Conservation (phyloP, 2,329 filamentous ascomycete species). For the Colletotrichum somersetense region DNA sequence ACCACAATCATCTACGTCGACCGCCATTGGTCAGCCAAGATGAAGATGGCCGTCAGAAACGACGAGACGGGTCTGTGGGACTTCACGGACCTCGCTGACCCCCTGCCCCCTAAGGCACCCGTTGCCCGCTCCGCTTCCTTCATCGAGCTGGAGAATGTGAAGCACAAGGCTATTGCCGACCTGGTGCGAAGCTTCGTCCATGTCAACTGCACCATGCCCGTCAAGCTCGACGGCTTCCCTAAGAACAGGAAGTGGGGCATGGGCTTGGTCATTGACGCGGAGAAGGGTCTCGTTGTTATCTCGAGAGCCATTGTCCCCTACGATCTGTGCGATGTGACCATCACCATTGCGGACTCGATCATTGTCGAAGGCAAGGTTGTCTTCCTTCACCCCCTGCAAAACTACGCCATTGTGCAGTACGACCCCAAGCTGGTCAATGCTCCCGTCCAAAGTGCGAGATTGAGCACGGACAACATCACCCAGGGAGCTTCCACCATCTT, state of each 20-base stretch:
- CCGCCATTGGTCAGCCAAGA: constrained; percentile 95
- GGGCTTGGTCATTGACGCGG: constrained; percentile 96
- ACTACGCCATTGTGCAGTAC: constrained; percentile 96
- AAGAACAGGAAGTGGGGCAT: constrained; percentile 95
- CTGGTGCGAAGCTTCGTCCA: constrained; percentile 95
- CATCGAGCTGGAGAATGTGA: constrained; percentile 89
- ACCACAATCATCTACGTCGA: constrained; percentile 94
- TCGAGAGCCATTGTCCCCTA: constrained; percentile 96
- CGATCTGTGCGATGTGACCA: constrained; percentile 94
- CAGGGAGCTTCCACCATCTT: constrained; percentile 97
- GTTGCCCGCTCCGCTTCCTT: constrained; percentile 87
- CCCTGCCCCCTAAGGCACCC: constrained; percentile 80
- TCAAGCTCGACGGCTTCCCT: constrained; percentile 98
- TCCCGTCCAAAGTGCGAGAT: constrained; percentile 87
- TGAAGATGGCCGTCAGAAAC: constrained; percentile 92
- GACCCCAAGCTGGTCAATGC: constrained; percentile 94
- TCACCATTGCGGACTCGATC: constrained; percentile 97
- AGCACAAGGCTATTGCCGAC: constrained; percentile 90
- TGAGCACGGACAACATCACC: constrained; percentile 85
- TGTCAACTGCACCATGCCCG: constrained; percentile 90
- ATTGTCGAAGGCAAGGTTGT: constrained; percentile 94
- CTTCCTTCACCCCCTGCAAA: constrained; percentile 96
- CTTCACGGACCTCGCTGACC: constrained; percentile 85
- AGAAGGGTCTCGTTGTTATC: constrained; percentile 93
- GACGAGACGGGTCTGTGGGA: constrained; percentile 94